Base-by-base conservation (phyloP, 2,329 filamentous ascomycete species). In the Aspergillus tubingensis region DNA sequence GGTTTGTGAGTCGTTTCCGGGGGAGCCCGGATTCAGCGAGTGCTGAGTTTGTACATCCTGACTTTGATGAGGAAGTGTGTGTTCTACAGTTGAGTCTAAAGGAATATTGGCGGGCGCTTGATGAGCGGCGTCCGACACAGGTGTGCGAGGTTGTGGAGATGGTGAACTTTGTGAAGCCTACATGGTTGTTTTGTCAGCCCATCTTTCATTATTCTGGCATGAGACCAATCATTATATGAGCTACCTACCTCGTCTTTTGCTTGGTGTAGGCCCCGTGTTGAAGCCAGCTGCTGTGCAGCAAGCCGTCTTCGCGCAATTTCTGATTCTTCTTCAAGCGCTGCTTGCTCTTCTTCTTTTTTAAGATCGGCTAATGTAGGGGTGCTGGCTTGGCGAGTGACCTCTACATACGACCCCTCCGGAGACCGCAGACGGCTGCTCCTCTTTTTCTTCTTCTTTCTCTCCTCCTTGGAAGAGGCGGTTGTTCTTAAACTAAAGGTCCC, bases 301-400 rank as follows among this genome's bases (percentile, higher is more conserved):
- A 80, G 75, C 38, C 86, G 77, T 67, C 81, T 85, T 52, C 79
- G 77, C 58, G 81, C 75, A 25, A 88, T 76, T 39, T 81, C 79
- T 3, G 74, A 73, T 68, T 89, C 87, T 69, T 89, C 85, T 68
- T 87, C 77, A 36, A 76, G 66, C 51, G 78, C 81, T 0, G 82
- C 72, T 30, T 75, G 76, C 21, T 85, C 82, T 69, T 89, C 86
- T 73, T 89, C 85, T 36, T 77, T 78, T 66, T 83, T 82, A 11
- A 88, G 70, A 57, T 87, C 84, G 5, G 75, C 77, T 48, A 88
- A 75, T 2, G 83, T 82, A 0, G 83, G 79, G 2, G 79, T 74
- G 43, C 76, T 70, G 19, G 69, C 60, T 17, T 67, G 72, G 10
- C 74, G 69, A 53, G 74, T 65, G 56, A 71, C 48, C 19, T 73